Evolutionary conservation across 2,329 filamentous ascomycete genomes (phyloP).

Genomic region (Karstenula rhodostoma): DNA sequence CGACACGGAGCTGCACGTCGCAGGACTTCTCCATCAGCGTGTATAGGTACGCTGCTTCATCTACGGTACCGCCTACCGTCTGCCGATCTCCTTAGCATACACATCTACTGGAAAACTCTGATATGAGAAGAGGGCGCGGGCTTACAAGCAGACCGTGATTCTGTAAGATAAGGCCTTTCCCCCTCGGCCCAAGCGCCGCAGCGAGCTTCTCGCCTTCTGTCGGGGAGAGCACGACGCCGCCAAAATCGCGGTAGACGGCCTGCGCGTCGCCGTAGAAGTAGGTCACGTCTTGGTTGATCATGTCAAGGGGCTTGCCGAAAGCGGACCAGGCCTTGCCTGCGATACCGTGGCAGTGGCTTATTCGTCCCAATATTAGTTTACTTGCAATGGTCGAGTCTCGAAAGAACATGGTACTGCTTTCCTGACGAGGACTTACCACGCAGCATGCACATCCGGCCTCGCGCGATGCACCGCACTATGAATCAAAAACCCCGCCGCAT

Average conservation of each 20-base stretch:
- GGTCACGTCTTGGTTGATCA: constrained; percentile 74
- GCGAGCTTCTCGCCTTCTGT: constrained; percentile 73
- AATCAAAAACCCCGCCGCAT: constrained; percentile 74
- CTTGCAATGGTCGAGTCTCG: too few relatives aligned
- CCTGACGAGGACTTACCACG: constrained; percentile 52
- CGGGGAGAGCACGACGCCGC: constrained; percentile 68
- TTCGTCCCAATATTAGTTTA: neutral
- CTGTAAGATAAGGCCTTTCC: constrained; percentile 69
- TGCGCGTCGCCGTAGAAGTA: constrained; percentile 70
- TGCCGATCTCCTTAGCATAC: constrained; percentile 20
- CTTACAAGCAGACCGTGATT: constrained; percentile 72
- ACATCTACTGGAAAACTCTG: neutral
- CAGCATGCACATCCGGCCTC: constrained; percentile 69
- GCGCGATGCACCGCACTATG: constrained; percentile 74
- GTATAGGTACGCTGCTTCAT: constrained; percentile 77
- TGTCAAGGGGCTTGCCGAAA: constrained; percentile 71
- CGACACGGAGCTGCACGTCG: constrained; percentile 71
- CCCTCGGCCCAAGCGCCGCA: constrained; percentile 67
- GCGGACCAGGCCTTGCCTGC: constrained; percentile 73
- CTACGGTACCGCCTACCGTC: constrained; percentile 75
- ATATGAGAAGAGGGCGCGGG: neutral
- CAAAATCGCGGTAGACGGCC: constrained; percentile 70
- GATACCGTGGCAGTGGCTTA: constrained; percentile 68
- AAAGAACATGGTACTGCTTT: neutral
- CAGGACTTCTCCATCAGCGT: constrained; percentile 74